Evolutionary conservation across 176 grass and related monocot species (phyloP).

Genomic region (Eragrostis nindensis): DNA sequence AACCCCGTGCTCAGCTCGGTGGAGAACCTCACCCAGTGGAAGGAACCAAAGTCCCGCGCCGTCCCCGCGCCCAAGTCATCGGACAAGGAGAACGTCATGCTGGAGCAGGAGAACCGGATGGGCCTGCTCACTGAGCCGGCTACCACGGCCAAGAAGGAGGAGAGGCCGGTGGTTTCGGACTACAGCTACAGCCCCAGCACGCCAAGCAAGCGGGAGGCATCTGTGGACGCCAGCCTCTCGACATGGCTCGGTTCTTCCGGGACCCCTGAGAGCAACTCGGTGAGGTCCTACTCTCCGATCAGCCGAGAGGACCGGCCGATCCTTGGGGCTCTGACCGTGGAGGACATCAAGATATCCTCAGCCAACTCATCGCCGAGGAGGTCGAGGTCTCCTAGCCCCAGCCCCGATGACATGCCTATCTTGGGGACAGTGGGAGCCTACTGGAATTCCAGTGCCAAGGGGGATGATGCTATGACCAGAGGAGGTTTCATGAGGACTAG

Average conservation of each 20-base stretch:
- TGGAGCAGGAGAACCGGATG: constrained; percentile 52
- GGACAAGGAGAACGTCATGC: constrained; percentile 61
- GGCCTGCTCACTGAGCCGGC: constrained; percentile 28
- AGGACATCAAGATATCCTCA: constrained; percentile 84
- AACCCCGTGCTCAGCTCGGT: constrained; percentile 61
- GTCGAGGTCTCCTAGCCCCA: constrained; percentile 73
- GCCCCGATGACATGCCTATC: constrained; percentile 83
- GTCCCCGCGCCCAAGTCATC: constrained; percentile 34
- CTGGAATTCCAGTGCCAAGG: constrained; percentile 59
- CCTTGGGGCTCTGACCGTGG: constrained; percentile 82
- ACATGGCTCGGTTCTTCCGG: constrained; percentile 71
- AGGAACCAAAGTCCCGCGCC: constrained; percentile 62
- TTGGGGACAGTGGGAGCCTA: constrained; percentile 86
- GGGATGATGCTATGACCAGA: constrained; percentile 39
- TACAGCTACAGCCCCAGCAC: constrained; percentile 56
- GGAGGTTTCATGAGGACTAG: constrained; percentile 59
- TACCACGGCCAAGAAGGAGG: constrained; percentile 21
- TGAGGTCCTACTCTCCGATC: constrained; percentile 52
- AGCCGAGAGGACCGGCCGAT: constrained; percentile 86
- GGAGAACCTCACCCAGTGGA: constrained; percentile 79
- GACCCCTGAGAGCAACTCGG: constrained; percentile 53
- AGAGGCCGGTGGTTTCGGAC: constrained; percentile 22
- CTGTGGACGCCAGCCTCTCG: constrained; percentile 90
- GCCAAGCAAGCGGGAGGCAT: constrained; percentile 65
- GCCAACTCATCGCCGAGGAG: constrained; percentile 73